Evolutionary conservation across 192 early-diverging fungal species (phyloP).

Genomic region (Spizellomyces sp.): DNA sequence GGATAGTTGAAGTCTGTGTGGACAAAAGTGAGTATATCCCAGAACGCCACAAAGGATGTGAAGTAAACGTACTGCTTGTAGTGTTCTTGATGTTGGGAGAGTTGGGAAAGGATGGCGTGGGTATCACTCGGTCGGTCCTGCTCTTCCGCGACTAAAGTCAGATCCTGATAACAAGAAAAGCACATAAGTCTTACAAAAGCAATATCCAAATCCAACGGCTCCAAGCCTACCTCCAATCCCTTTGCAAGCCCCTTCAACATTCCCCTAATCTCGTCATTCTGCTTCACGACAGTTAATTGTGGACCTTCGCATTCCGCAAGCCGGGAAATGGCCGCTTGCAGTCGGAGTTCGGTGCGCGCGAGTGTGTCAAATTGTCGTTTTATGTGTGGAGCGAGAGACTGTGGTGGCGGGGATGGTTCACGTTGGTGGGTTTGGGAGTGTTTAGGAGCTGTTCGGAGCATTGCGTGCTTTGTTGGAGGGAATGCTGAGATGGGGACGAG

Average conservation of each 20-base stretch:
- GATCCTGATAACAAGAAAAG: constrained; percentile 23
- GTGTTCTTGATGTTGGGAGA: constrained; percentile 54
- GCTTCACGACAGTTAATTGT: not conserved
- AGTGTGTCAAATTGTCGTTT: constrained; percentile 23
- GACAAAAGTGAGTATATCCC: not conserved
- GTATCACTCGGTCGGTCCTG: constrained; percentile 51
- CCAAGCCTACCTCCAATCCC: constrained; percentile 17
- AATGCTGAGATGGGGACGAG: not conserved
- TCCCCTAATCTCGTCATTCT: constrained; percentile 20
- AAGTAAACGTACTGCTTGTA: constrained; percentile 46
- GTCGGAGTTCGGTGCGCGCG: constrained; percentile 18
- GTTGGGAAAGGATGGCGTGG: constrained; percentile 36
- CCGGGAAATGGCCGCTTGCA: constrained; percentile 17
- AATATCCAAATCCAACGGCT: not conserved
- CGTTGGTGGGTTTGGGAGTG: not conserved
- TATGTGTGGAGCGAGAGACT: constrained; percentile 8
- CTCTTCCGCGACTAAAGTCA: constrained; percentile 54
- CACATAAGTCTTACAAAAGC: not conserved
- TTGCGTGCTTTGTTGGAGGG: not conserved
- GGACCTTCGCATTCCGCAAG: constrained; percentile 25
- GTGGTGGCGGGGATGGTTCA: not conserved
- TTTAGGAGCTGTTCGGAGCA: not conserved
- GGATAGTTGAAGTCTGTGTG: constrained; percentile 49
- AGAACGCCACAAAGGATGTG: not conserved
- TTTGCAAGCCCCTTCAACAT: constrained; percentile 10